These are phyloP conservation scores for Kodamaea neixiangensis DNA, from an alignment of 805 yeast genomes.

Conservation along the genomic window DNA sequence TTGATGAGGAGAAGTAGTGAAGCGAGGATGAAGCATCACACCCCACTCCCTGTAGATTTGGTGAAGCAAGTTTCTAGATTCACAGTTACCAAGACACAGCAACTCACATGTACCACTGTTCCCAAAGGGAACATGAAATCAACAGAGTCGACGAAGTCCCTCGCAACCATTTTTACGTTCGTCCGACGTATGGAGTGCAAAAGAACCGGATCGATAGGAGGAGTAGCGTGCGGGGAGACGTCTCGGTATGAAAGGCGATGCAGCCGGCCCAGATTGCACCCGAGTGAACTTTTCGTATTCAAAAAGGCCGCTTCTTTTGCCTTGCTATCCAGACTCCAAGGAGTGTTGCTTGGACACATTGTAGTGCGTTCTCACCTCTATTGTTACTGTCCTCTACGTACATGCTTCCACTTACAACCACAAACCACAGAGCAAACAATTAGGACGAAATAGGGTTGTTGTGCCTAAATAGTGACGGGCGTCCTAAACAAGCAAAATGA, in stretches of 20 bases:
- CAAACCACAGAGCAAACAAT: not conserved
- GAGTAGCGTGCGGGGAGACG: not conserved
- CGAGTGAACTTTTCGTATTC: not conserved
- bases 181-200: not conserved
- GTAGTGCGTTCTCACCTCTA: not conserved
- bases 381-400: not conserved
- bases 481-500: not conserved
- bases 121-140: not conserved
- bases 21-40: not conserved
- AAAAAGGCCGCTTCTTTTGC: not conserved
- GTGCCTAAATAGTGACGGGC: not conserved
- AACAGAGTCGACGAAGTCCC: not conserved
- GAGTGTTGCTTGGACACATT: not conserved
- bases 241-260: not conserved
- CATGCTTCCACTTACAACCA: not conserved
- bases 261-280: not conserved
- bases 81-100: not conserved
- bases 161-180: not conserved
- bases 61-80: not conserved
- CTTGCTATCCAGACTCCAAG: no score
- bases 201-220: not conserved
- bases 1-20: not conserved
- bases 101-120: not conserved
- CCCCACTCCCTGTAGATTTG: not conserved
- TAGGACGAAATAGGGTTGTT: not conserved